Conservation (phyloP, 2,329 filamentous ascomycete species). For the Pseudogymnoascus sp. region DNA sequence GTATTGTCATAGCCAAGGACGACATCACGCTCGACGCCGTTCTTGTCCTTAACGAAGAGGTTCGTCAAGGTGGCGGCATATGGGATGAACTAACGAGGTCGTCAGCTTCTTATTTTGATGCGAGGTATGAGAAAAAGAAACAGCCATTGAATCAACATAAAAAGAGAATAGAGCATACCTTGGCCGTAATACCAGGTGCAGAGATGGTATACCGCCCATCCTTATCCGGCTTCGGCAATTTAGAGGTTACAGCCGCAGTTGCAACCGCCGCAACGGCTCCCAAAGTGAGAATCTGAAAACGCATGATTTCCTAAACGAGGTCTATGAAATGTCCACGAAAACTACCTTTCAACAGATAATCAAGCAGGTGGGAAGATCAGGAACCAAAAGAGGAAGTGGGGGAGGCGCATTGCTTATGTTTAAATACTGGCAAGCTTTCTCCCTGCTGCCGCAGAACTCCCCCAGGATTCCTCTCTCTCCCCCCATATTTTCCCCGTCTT, state of each 20-base stretch:
- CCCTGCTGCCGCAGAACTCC: background rate
- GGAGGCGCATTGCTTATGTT: background rate
- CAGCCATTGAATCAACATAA: background rate
- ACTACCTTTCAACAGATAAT: background rate
- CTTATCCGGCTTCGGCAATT: conserved; percentile 5
- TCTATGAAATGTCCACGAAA: background rate
- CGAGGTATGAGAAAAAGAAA: background rate
- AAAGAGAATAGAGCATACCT: conserved; percentile 1
- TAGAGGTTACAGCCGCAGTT: background rate
- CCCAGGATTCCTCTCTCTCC: background rate
- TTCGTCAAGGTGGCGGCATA: conserved; percentile 55
- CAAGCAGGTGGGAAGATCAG: background rate
- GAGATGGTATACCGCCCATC: background rate
- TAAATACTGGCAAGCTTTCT: background rate
- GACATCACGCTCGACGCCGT: conserved; percentile 52
- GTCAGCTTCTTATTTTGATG: background rate
- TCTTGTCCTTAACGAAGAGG: conserved; percentile 53
- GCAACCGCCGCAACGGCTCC: conserved; percentile 8
- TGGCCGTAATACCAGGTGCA: conserved; percentile 1
- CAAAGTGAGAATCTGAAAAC: conserved; percentile 12
- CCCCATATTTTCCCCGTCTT: background rate
- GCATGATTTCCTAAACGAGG: background rate
- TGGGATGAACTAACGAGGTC: conserved; percentile 34
- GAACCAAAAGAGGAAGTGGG: background rate
- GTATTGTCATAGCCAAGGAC: conserved; percentile 56